Evolutionary conservation across 202 grass and related monocot species (phyloP), one percentile per base, ranked within the genome.

Genomic region (Hordeum pubiflorum): DNA sequence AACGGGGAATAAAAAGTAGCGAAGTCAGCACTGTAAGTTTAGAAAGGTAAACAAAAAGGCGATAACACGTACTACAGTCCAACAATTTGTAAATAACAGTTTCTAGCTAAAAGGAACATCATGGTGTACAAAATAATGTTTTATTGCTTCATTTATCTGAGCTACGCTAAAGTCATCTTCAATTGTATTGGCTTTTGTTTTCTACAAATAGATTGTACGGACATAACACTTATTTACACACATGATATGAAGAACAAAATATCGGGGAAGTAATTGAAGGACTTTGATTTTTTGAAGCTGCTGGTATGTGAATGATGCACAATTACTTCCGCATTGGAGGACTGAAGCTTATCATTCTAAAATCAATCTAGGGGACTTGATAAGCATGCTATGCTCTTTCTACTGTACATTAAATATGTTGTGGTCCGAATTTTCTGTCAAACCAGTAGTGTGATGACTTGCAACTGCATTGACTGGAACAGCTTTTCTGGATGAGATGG

Each of bases 71-170:
- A 11, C 11, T 48, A 24, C 62, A 44, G 1, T 58, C 63, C 12
- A 21, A 0, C 38, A 52, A 29, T 68, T 37, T 4, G 8, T 52
- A 26, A 8, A 65, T n/a, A 77, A 8, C 0, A 29, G 20, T 70
- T 54, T 78, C 26, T 73, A 31, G 64, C 26, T 77, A 64, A 65
- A 72, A 79, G 34, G 26, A 71, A 63, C 10, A 32, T 41, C 29
- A 66, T 72, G 20, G 20, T 15, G 37, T 62, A 69, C 12, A 76
- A 26, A 24, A 54, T 0, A 63, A 43, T 14, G 41, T 20, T 27
- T 3, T 13, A 26, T 70, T 70, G 38, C 11, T 44, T 33, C 33
- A 61, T 66, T 81, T 89, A 63, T 76, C 18, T 70, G 64, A 82
- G 8, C 48, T 38, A 6, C 14, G 13, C 3, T 82, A 52, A 82